Evolutionary conservation across 352 stramenopile species (phyloP).

Genomic region (Hyaloperonospora arabidopsidis): DNA sequence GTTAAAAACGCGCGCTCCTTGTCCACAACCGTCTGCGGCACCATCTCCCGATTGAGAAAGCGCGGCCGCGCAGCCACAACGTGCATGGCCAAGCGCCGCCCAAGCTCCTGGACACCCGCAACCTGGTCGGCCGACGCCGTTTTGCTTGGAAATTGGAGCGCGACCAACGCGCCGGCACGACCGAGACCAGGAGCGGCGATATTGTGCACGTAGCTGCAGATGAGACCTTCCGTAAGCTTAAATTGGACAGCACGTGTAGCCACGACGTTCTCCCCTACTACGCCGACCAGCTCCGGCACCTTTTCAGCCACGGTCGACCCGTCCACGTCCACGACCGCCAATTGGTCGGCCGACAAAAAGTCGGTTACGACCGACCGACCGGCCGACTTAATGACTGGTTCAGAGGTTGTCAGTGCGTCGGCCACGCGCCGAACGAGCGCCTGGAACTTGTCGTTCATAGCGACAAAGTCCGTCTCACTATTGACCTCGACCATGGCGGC

Average conservation of each 20-base stretch:
- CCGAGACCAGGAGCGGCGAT: slow-evolving; percentile 56
- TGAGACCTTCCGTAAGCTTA: slow-evolving; percentile 53
- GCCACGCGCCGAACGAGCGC: slow-evolving; percentile 54
- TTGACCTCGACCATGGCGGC: slow-evolving; percentile 90
- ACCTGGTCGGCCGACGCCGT: slow-evolving; percentile 39
- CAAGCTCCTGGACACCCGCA: slow-evolving; percentile 61
- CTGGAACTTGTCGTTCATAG: slow-evolving; percentile 89
- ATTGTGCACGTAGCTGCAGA: slow-evolving; percentile 85
- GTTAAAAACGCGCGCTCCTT: slow-evolving; percentile 89
- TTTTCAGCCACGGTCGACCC: slow-evolving; percentile 56
- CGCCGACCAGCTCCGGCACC: slow-evolving; percentile 72
- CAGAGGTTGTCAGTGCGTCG: slow-evolving; percentile 23
- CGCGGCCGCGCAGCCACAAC: slow-evolving; percentile 89
- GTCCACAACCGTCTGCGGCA: slow-evolving; percentile 79
- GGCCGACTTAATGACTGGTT: too few relatives aligned
- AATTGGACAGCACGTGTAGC: slow-evolving; percentile 67
- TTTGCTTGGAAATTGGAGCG: slow-evolving; percentile 64
- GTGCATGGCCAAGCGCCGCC: slow-evolving; percentile 94
- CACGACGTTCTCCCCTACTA: slow-evolving; percentile 85
- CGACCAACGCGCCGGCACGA: slow-evolving; percentile 86
- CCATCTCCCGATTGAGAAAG: slow-evolving; percentile 84
- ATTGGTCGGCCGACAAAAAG: slow-evolving; percentile 29
- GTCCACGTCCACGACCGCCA: slow-evolving; percentile 43
- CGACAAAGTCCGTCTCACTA: slow-evolving; percentile 93
- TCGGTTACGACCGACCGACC: too few relatives aligned